Evolutionary conservation across 345 rosid species (phyloP), one percentile per base, ranked within the genome.

Genomic region (Bruguiera gymnorhiza): DNA sequence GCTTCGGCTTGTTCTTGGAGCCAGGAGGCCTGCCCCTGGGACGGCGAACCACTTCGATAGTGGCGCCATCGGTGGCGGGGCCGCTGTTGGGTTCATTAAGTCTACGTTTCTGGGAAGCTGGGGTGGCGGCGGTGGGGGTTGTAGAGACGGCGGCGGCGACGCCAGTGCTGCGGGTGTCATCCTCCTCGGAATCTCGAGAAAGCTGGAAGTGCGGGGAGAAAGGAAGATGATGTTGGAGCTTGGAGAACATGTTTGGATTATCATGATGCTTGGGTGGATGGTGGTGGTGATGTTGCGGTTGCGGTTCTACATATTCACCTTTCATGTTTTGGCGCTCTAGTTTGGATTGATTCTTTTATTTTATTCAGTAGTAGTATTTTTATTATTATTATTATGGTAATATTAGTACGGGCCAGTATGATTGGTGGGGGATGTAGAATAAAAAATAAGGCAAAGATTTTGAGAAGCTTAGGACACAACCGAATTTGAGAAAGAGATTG

Each of bases 21-120:
- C 97, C 98, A 0, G 97, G 95, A 1, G 98, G 97, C 11, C 98
- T 79, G 60, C 98, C 98, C 55, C 98, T 75, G 1, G 97, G 95
- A 16, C 97, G 87, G 8, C 98, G 95, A 65, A 75, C 78, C 29
- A 88, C 84, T 69, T 92, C 98, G 55, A 92, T 89, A 73, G 84
- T 75, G 34, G 89, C 86, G 26, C 86, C 90, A 66, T 92, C 93
- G 20, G 82, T 80, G 39, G 68, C 62, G 21, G 60, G 29, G 27
- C 39, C 43, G 68, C 78, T 59, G 60, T 59, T 48, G 30, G 69
- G 60, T 24, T 65, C 67, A 50, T 23, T n/a, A 30, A 62, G 58
- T 8, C 70, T 65, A 16, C 37, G 65, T 15, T 65, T 59, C 2
- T 60, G 6, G n/a, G 37, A 6, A 8, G 68, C 16, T 6, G 62